Percentiles rank a stretch among this genome's conserved stretches.
These are phyloP conservation scores for fission yeast (Schizosaccharomyces pombe) DNA, from an alignment of 805 yeast species.

Conservation along the genomic window ASM294v3 CU329670.1:842001-842500, in stretches of 20 bases:
- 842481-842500: background rate
- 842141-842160: constrained; percentile 55
- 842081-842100: background rate
- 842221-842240: constrained; percentile 16
- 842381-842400: constrained; percentile 31
- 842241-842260: constrained; percentile 27
- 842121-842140: constrained; percentile 15
- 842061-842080: background rate
- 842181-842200: constrained; percentile 15
- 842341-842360: constrained; percentile 43
- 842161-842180: constrained; percentile 70
- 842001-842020: constrained; percentile 42
- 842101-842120: background rate
- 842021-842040: constrained; percentile 31
- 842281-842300: no score
- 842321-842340: constrained; percentile 80
- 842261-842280: constrained; percentile 6
- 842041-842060: constrained; percentile 40
- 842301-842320: background rate
- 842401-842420: constrained; percentile 21
- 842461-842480: background rate
- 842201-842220: constrained; percentile 4
- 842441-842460: background rate
- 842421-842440: background rate
- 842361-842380: constrained; percentile 36